Conservation (phyloP, 768 basidiomycete species). For the Mycena galopus region DNA sequence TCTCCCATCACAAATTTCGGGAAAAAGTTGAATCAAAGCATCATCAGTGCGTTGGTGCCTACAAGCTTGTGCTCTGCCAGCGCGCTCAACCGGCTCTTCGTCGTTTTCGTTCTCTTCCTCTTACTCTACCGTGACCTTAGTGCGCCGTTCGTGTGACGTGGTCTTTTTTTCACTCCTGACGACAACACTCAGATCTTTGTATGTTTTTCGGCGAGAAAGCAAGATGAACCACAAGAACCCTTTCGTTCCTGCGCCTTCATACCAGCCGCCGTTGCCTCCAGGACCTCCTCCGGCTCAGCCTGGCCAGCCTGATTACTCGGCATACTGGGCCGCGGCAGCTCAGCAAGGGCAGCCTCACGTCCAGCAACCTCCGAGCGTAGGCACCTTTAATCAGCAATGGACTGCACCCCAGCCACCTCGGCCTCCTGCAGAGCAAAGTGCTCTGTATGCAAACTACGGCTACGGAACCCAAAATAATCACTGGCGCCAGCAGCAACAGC, state of each 20-base stretch:
- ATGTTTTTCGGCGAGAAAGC: conserved; percentile 1
- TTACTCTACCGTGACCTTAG: not conserved
- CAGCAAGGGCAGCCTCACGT: conserved; percentile 55
- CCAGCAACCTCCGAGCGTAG: conserved; percentile 61
- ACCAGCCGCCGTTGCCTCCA: conserved; percentile 85
- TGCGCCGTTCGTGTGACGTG: conserved; percentile 10
- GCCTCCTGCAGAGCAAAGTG: conserved; percentile 83
- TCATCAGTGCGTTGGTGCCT: not conserved
- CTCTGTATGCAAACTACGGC: conserved; percentile 92
- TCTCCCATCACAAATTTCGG: no score
- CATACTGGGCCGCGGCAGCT: conserved; percentile 76
- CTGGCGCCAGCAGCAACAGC: conserved; percentile 77
- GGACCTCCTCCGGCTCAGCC: conserved; percentile 82
- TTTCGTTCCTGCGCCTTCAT: conserved; percentile 77
- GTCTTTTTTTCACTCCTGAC: conserved; percentile 8
- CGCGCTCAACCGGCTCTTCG: not conserved
- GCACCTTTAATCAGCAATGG: conserved; percentile 77
- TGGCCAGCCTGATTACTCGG: conserved; percentile 78
- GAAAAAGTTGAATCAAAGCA: conserved; percentile 7
- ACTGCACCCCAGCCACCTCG: conserved; percentile 71
- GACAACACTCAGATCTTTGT: conserved; percentile 10
- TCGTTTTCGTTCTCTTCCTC: not conserved
- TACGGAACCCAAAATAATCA: conserved; percentile 77
- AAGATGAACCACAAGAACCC: conserved; percentile 86
- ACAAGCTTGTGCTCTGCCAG: not conserved